Percentiles rank a stretch among this genome's conserved stretches.
These are phyloP conservation scores for Metrosideros polymorpha DNA, from an alignment of 441 rosid genomes.

Conservation along the genomic window DNA sequence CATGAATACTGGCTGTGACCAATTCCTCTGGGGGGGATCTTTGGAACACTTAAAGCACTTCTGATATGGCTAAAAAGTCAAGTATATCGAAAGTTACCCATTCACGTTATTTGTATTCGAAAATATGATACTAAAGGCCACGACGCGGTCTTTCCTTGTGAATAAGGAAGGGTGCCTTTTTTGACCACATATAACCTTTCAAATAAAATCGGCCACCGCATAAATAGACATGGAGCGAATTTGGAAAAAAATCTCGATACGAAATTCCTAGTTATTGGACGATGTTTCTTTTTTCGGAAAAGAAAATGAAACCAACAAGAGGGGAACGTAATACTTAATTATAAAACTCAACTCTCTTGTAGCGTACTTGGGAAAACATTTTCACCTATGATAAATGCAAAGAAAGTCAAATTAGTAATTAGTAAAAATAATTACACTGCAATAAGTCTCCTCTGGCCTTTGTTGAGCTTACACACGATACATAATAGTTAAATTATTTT, in stretches of 20 bases:
- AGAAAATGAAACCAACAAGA: neutral
- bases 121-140: neutral
- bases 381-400: neutral
- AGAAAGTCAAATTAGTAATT: neutral
- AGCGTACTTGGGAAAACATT: neutral
- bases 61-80: too few species aligned
- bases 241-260: neutral
- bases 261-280: neutral
- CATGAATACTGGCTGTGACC: neutral
- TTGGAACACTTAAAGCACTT: neutral
- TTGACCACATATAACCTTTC: neutral
- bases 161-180: neutral
- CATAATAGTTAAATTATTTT: neutral
- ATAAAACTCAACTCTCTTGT: neutral
- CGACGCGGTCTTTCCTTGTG: neutral
- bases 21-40: neutral
- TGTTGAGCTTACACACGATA: neutral
- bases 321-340: neutral
- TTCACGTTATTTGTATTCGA: neutral
- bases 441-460: neutral
- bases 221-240: neutral
- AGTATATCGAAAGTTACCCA: neutral
- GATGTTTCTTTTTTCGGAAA: neutral
- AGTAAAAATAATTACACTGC: neutral
- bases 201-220: accelerated